Conservation (phyloP, 2,329 filamentous ascomycete species). For the Xylaria sp. region DNA sequence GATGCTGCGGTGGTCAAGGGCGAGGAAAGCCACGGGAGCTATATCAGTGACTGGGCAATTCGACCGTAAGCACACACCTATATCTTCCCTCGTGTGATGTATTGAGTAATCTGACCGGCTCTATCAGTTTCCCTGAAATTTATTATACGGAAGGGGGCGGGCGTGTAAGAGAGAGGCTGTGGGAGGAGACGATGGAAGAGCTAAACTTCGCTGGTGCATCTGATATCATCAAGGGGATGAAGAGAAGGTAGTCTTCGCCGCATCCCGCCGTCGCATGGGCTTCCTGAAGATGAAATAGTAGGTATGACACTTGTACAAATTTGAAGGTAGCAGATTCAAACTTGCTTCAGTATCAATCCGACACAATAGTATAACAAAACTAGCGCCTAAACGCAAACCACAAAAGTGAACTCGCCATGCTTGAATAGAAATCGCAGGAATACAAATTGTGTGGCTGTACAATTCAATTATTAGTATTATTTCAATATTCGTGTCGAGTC, state of each 20-base stretch:
- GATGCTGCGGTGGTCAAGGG: constrained; percentile 38
- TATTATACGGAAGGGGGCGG: constrained; percentile 41
- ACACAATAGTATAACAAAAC: not conserved
- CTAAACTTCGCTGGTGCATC: constrained; percentile 43
- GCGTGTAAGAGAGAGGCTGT: constrained; percentile 39
- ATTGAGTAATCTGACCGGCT: constrained; percentile 18
- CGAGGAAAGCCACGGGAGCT: constrained; percentile 40
- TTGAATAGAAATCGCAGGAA: not conserved
- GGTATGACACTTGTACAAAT: not conserved
- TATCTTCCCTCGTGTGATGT: not conserved
- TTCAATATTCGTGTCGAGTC: not conserved
- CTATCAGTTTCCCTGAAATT: constrained; percentile 38
- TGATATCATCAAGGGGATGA: constrained; percentile 39
- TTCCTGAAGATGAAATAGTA: not conserved
- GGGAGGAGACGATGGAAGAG: constrained; percentile 47
- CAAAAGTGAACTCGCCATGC: not conserved
- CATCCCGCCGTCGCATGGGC: not conserved
- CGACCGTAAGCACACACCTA: constrained; percentile 36
- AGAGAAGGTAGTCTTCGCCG: constrained; percentile 3
- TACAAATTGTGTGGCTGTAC: too few relatives aligned
- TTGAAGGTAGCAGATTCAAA: too few relatives aligned
- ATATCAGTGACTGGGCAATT: constrained; percentile 42
- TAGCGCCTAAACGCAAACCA: not conserved
- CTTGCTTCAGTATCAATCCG: not conserved
- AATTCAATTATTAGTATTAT: not conserved